These are phyloP conservation scores for Tulasnella sp. DNA, from an alignment of 768 basidiomycete genomes.

Conservation along the genomic window DNA sequence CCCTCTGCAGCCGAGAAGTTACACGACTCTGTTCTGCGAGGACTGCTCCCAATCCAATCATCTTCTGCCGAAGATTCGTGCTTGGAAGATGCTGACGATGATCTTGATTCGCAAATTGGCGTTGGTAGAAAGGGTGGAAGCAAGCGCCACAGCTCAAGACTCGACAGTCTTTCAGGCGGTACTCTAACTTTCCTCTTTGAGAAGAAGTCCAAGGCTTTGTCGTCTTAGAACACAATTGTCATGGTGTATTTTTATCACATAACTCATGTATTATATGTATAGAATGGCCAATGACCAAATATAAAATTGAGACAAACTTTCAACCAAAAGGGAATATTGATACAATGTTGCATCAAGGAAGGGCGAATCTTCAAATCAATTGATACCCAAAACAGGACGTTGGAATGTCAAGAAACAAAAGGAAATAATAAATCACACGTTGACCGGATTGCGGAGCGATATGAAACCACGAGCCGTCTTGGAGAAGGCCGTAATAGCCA, in stretches of 20 bases:
- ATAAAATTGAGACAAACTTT: no score
- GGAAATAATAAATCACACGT: no score
- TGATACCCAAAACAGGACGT: no score
- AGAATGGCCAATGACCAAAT: no score
- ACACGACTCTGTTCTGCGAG: slow-evolving; percentile 52
- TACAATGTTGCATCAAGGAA: no score
- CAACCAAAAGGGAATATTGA: no score
- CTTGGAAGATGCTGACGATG: slow-evolving; percentile 11
- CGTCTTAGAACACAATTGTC: no score
- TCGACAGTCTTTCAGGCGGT: slow-evolving; percentile 43
- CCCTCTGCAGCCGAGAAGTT: slow-evolving; percentile 35
- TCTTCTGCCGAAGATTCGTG: slow-evolving; percentile 17
- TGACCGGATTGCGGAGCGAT: slow-evolving; percentile 8
- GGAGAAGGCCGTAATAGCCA: slow-evolving; percentile 13
- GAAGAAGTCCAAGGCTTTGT: slow-evolving; percentile 17
- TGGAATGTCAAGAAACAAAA: no score
- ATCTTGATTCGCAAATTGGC: not conserved
- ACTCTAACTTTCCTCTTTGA: slow-evolving; percentile 69
- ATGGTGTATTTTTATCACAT: no score
- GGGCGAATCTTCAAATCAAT: no score
- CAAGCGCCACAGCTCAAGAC: slow-evolving; percentile 28
- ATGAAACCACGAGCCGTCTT: not conserved
- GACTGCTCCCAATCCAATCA: slow-evolving; percentile 25
- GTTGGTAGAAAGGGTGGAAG: slow-evolving; percentile 18
- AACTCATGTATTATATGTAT: no score